A percentile compares a stretch with the other conserved stretches of the same genome.
phyloP scores from a whole-genome alignment of 2,329 filamentous ascomycete species.

The Fusarium sp. region DNA sequence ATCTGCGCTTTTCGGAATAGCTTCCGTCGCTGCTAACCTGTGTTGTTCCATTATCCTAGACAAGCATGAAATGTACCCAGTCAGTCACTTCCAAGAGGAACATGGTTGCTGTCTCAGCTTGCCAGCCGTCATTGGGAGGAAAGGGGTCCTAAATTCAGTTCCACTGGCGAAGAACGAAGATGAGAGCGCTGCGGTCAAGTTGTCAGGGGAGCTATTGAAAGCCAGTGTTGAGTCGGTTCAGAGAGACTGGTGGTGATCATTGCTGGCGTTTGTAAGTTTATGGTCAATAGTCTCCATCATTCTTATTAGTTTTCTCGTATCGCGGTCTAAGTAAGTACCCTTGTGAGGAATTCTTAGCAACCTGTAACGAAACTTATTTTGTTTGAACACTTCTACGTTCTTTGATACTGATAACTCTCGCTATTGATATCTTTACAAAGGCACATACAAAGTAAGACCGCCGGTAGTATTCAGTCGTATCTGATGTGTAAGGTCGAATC shows the following conservation, averaged over 20 bases:
- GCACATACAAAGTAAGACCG: background rate
- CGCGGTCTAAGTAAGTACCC: background rate
- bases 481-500: background rate
- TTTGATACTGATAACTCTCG: background rate
- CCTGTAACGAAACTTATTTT: too few relatives aligned
- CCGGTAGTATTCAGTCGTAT: background rate
- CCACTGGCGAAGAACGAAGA: background rate
- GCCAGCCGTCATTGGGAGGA: conserved; percentile 58
- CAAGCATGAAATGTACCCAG: conserved; percentile 55
- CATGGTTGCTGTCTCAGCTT: conserved; percentile 59
- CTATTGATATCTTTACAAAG: background rate
- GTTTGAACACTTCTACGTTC: too few relatives aligned
- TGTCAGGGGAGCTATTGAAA: conserved; percentile 5
- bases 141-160: conserved; percentile 48
- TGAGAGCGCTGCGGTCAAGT: background rate
- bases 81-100: conserved; percentile 59
- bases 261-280: background rate
- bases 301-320: too few relatives aligned
- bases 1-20: conserved; percentile 61
- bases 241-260: background rate
- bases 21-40: conserved; percentile 56
- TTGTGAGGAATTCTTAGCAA: too few relatives aligned
- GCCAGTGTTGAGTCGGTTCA: background rate
- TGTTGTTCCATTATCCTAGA: conserved; percentile 63
- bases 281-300: too few relatives aligned